Conservation (phyloP, 2,329 filamentous ascomycete genomes). For the Ceratocystis destructans region DNA sequence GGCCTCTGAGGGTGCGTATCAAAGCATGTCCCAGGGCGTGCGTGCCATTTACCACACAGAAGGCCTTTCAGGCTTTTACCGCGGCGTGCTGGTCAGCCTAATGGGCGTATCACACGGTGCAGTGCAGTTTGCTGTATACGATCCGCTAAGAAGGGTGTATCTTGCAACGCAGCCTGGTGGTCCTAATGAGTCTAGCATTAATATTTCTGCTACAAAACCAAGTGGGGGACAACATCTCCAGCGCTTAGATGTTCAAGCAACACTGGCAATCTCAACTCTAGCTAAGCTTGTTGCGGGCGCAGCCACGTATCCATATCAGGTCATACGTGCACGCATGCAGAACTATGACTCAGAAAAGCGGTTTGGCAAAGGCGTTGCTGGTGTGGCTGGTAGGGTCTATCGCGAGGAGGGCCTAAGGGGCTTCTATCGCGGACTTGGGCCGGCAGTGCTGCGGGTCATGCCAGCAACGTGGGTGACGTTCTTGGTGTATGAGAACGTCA, state of each 20-base stretch:
- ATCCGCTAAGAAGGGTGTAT: slow-evolving; percentile 48
- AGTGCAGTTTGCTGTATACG: slow-evolving; percentile 92
- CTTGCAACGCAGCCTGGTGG: slow-evolving; percentile 31
- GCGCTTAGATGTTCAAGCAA: slow-evolving; percentile 47
- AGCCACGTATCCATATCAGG: slow-evolving; percentile 88
- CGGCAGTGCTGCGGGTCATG: slow-evolving; percentile 79
- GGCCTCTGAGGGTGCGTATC: slow-evolving; percentile 63
- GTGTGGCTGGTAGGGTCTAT: slow-evolving; percentile 64
- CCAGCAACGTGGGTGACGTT: slow-evolving; percentile 96
- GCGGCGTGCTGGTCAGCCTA: slow-evolving; percentile 68
- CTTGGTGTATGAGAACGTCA: slow-evolving; percentile 89
- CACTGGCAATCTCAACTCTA: slow-evolving; percentile 62
- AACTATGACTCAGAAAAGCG: slow-evolving; percentile 66
- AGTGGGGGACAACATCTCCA: slow-evolving; percentile 19
- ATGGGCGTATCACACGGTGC: slow-evolving; percentile 85
- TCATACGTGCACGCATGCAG: slow-evolving; percentile 76
- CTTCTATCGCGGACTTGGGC: slow-evolving; percentile 83
- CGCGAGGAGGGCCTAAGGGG: slow-evolving; percentile 62
- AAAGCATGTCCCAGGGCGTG: slow-evolving; percentile 59
- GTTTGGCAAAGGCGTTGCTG: slow-evolving; percentile 56
- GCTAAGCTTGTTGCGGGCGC: slow-evolving; percentile 84
- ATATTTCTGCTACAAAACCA: background rate
- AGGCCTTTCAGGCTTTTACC: slow-evolving; percentile 70
- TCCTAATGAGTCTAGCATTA: slow-evolving; percentile 15
- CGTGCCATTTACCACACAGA: slow-evolving; percentile 53